Evolutionary conservation across 352 stramenopile genomes (phyloP).

Genomic region (Phytophthora rubi): DNA sequence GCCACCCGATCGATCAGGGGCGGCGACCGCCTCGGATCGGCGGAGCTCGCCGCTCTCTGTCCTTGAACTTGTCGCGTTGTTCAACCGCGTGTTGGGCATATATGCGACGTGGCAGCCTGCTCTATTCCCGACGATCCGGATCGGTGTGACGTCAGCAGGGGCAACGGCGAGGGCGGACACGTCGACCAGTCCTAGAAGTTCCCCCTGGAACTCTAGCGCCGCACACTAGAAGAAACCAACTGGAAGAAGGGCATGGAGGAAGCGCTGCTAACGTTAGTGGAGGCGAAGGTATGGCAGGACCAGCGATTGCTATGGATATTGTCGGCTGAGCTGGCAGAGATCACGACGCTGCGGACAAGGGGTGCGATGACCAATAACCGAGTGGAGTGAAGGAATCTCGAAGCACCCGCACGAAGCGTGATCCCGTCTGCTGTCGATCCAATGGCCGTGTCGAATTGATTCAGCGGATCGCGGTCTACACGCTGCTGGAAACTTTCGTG

Average conservation of each 20-base stretch:
- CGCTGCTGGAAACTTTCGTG: too few species aligned
- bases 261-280: too few species aligned
- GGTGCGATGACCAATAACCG: too few species aligned
- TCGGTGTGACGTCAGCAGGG: background rate
- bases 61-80: constrained; percentile 1
- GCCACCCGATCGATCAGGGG: constrained; percentile 13
- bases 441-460: too few species aligned
- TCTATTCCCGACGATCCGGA: background rate
- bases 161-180: background rate
- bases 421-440: too few species aligned
- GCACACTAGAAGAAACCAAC: background rate
- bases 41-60: background rate
- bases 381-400: too few species aligned
- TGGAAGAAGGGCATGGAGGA: background rate
- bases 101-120: background rate
- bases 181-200: background rate
- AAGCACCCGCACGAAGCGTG: too few species aligned
- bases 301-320: too few species aligned
- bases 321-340: too few species aligned
- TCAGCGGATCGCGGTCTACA: too few species aligned
- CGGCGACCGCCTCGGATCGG: background rate
- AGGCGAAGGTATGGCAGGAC: too few species aligned
- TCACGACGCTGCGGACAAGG: too few species aligned
- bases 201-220: background rate
- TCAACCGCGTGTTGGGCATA: constrained; percentile 1